Percentiles rank a stretch among this genome's conserved stretches.
phyloP scores from a whole-genome alignment of 345 rosid genomes.

The Eucalyptus sp. region DNA sequence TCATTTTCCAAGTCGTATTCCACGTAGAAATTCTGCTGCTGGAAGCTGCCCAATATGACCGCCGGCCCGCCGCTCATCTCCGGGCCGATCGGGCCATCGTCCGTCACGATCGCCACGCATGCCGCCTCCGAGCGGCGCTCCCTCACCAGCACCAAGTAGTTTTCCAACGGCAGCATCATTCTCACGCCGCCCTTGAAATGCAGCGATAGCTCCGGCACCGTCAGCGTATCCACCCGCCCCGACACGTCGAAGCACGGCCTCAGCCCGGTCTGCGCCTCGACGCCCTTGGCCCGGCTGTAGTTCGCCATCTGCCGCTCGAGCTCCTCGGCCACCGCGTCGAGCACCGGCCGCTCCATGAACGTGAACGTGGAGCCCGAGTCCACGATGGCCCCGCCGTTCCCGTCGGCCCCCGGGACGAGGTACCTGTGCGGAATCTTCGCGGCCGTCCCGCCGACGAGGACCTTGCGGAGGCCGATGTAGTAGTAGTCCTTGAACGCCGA shows the following conservation, averaged over 20 bases:
- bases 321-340: slow-evolving; percentile 37
- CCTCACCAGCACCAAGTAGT: slow-evolving; percentile 42
- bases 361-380: slow-evolving; percentile 94
- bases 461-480: slow-evolving; percentile 50
- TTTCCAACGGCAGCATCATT: slow-evolving; percentile 49
- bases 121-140: not conserved
- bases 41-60: slow-evolving; percentile 69
- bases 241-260: slow-evolving; percentile 60
- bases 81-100: not conserved
- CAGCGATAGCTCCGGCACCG: slow-evolving; percentile 38
- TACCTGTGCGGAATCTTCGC: slow-evolving; percentile 54
- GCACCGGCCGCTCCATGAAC: slow-evolving; percentile 58
- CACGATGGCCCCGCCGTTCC: slow-evolving; percentile 72
- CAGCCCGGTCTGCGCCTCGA: slow-evolving; percentile 43
- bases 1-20: slow-evolving; percentile 70
- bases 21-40: slow-evolving; percentile 65
- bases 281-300: slow-evolving; percentile 19
- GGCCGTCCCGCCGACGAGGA: slow-evolving; percentile 38
- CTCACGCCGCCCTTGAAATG: slow-evolving; percentile 79
- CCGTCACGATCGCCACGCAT: slow-evolving; percentile 44
- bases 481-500: slow-evolving; percentile 36
- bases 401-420: slow-evolving; percentile 45
- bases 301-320: slow-evolving; percentile 54
- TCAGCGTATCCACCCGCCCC: slow-evolving; percentile 2
- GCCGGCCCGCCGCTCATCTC: slow-evolving; percentile 46